Percentiles rank a stretch among this genome's conserved stretches.
phyloP scores from a whole-genome alignment of 768 basidiomycete species.

The Rhodotorula graminis region DNA sequence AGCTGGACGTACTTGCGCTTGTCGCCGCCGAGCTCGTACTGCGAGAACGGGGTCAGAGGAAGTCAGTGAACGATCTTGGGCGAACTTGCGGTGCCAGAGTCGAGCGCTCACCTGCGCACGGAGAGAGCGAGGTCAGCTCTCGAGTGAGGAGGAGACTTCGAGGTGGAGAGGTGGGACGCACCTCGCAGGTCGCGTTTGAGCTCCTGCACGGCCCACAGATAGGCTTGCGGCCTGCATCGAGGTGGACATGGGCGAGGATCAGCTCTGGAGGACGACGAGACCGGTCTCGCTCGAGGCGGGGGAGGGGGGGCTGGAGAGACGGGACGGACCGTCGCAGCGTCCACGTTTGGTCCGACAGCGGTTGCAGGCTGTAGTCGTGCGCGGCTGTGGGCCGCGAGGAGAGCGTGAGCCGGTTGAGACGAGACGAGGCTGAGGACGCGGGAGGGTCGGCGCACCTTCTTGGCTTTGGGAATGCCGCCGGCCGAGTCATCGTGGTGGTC shows the following conservation, averaged over 20 bases:
- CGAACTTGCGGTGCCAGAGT: no score
- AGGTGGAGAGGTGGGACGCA: neutral
- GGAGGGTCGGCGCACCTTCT: neutral
- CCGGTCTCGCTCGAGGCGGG: no score
- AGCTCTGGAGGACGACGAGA: no score
- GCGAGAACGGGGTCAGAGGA: neutral
- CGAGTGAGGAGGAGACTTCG: no score
- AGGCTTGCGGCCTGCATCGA: constrained; percentile 7
- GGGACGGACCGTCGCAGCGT: constrained; percentile 18
- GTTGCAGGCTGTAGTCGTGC: constrained; percentile 22
- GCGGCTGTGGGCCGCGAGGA: neutral
- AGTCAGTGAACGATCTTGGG: no score
- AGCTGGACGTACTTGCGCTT: constrained; percentile 1
- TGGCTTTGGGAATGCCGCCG: neutral
- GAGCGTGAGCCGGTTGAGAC: neutral
- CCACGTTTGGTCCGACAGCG: constrained; percentile 22
- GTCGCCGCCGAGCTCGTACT: constrained; percentile 18
- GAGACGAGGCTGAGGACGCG: neutral
- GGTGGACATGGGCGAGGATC: no score
- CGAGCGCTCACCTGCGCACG: no score
- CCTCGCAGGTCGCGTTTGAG: constrained; percentile 1
- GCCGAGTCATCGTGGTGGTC: neutral
- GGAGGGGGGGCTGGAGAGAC: no score
- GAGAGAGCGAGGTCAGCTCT: no score
- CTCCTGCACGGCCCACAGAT: neutral